Percentiles rank a stretch among this genome's conserved stretches.
These are phyloP conservation scores for Gyromitra esculenta DNA, from an alignment of 2,329 filamentous ascomycete genomes.

Conservation along the genomic window DNA sequence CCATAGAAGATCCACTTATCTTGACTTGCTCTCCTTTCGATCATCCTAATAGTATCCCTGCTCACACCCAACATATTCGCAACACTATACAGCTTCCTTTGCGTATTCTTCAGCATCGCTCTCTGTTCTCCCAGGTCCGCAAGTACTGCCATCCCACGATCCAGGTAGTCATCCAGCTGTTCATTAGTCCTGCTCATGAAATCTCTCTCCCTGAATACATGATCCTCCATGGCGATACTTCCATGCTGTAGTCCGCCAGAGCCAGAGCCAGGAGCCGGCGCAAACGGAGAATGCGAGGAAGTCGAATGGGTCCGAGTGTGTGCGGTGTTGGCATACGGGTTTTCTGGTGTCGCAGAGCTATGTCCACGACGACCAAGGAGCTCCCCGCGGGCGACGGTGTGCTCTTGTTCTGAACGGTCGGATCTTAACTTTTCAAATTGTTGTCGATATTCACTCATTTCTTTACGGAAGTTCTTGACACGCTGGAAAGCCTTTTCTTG, in stretches of 20 bases:
- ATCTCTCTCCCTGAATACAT: constrained; percentile 86
- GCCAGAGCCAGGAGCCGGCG: constrained; percentile 53
- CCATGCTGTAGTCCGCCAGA: constrained; percentile 31
- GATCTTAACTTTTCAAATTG: constrained; percentile 81
- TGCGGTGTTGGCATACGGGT: constrained; percentile 79
- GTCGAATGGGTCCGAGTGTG: constrained; percentile 63
- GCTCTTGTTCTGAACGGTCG: constrained; percentile 76
- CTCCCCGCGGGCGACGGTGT: constrained; percentile 76
- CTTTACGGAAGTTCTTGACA: constrained; percentile 82
- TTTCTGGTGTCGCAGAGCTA: constrained; percentile 81
- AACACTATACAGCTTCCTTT: constrained; percentile 87
- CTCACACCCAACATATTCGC: constrained; percentile 93
- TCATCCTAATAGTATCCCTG: constrained; percentile 96
- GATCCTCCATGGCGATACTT: constrained; percentile 60
- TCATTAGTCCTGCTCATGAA: constrained; percentile 85
- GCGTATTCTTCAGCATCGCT: constrained; percentile 94
- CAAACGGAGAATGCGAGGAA: constrained; percentile 62
- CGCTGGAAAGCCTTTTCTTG: constrained; percentile 89
- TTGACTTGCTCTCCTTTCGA: constrained; percentile 88
- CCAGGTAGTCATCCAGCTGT: constrained; percentile 92
- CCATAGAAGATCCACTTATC: constrained; percentile 98
- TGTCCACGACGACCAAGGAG: constrained; percentile 80
- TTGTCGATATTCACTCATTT: constrained; percentile 80
- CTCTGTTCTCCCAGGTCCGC: constrained; percentile 88
- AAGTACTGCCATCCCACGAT: constrained; percentile 87